Evolutionary conservation across 768 basidiomycete species (phyloP).

Genomic region (Trametopsis cervina): DNA sequence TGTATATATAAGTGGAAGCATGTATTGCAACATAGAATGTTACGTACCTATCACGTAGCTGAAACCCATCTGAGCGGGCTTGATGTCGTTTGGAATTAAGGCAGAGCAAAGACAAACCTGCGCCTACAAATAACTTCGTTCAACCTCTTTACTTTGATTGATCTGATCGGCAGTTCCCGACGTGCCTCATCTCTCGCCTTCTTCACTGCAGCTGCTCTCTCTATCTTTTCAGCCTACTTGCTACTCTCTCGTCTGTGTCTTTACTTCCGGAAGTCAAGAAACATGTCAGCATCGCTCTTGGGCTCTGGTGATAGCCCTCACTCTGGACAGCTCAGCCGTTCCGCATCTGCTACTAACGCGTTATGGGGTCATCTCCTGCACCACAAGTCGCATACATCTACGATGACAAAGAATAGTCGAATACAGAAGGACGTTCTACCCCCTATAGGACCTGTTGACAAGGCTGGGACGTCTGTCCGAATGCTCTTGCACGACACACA

Average conservation of each 20-base stretch:
- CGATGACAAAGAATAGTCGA: neutral
- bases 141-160: neutral
- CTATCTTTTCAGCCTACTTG: too few relatives aligned
- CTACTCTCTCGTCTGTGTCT: neutral
- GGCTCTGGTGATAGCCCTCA: neutral
- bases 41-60: constrained; percentile 23
- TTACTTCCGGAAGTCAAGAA: neutral
- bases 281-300: neutral
- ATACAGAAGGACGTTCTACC: constrained; percentile 21
- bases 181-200: neutral
- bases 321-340: too few relatives aligned
- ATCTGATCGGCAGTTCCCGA: neutral
- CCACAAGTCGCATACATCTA: constrained; percentile 29
- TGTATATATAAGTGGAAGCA: neutral
- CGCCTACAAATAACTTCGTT: neutral
- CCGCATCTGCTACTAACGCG: constrained; percentile 16
- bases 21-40: neutral
- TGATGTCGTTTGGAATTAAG: neutral
- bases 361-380: constrained; percentile 53
- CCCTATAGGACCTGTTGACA: constrained; percentile 47
- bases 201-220: too few relatives aligned
- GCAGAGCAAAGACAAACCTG: neutral
- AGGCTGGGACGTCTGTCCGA: constrained; percentile 61
- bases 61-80: constrained; percentile 18
- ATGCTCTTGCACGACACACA: constrained; percentile 72